A percentile compares a stretch with the other conserved stretches of the same genome.
phyloP scores from a whole-genome alignment of 2,329 filamentous ascomycete genomes.

The Fusarium staphyleae region DNA sequence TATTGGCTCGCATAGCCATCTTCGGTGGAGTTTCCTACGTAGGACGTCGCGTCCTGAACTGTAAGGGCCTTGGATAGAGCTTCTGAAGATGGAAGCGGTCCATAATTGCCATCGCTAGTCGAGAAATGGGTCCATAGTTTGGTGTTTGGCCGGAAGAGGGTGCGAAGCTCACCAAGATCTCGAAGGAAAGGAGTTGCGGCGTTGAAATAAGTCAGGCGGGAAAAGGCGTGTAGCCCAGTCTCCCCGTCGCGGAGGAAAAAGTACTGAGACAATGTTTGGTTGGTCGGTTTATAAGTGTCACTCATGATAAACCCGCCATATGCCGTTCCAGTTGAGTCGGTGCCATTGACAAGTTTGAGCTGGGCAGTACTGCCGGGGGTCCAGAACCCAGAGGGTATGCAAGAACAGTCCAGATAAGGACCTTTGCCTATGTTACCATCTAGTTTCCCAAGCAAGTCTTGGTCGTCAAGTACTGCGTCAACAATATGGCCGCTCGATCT shows the following conservation, averaged over 20 bases:
- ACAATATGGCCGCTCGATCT: slow-evolving; percentile 30
- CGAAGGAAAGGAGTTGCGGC: slow-evolving; percentile 59
- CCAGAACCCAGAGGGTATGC: slow-evolving; percentile 63
- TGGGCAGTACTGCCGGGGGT: slow-evolving; percentile 60
- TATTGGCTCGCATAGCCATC: slow-evolving; percentile 62
- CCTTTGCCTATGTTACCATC: slow-evolving; percentile 52
- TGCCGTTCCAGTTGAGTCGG: slow-evolving; percentile 52
- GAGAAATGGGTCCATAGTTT: slow-evolving; percentile 66
- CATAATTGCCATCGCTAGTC: slow-evolving; percentile 61
- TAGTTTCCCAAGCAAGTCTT: slow-evolving; percentile 56
- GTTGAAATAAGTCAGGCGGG: slow-evolving; percentile 64
- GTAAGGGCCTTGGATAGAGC: slow-evolving; percentile 49
- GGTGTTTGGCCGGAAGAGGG: slow-evolving; percentile 64
- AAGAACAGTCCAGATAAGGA: slow-evolving; percentile 68
- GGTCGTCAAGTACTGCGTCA: slow-evolving; percentile 37
- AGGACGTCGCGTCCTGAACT: slow-evolving; percentile 70
- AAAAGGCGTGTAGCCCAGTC: slow-evolving; percentile 66
- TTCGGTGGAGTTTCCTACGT: slow-evolving; percentile 59
- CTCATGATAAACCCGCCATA: slow-evolving; percentile 66
- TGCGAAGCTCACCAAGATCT: slow-evolving; percentile 66
- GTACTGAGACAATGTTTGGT: slow-evolving; percentile 66
- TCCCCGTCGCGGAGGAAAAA: slow-evolving; percentile 68
- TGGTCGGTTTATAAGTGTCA: slow-evolving; percentile 62
- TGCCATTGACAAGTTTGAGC: slow-evolving; percentile 52
- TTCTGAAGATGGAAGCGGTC: slow-evolving; percentile 50